Evolutionary conservation across 208 protist species (phyloP).

Genomic region (Naegleria lovaniensis): DNA sequence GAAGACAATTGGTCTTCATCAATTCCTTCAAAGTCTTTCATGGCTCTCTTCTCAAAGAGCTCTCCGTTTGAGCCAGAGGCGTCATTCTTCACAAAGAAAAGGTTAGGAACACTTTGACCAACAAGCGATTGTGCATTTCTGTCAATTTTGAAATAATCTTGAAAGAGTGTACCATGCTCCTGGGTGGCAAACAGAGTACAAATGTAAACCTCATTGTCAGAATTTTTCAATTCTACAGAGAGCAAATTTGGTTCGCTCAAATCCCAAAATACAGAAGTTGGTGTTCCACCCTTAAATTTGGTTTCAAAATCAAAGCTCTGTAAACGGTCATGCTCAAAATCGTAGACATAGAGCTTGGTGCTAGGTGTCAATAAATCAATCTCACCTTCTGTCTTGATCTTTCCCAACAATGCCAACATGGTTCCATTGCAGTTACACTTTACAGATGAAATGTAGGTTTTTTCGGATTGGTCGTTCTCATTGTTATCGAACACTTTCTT

Average conservation of each 20-base stretch:
- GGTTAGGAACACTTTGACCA: slow-evolving; percentile 78
- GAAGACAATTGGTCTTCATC: slow-evolving; percentile 52
- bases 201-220: slow-evolving; percentile 35
- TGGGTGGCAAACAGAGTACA: slow-evolving; percentile 68
- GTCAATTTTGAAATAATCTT: slow-evolving; percentile 65
- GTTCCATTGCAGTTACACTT: slow-evolving; percentile 70
- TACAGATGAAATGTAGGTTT: slow-evolving; percentile 52
- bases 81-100: slow-evolving; percentile 55
- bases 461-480: background rate
- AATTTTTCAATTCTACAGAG: slow-evolving; percentile 53
- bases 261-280: slow-evolving; percentile 40
- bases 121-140: slow-evolving; percentile 74
- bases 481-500: slow-evolving; percentile 35
- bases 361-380: background rate
- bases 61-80: slow-evolving; percentile 45
- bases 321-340: slow-evolving; percentile 32
- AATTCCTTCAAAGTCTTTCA: slow-evolving; percentile 84
- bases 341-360: slow-evolving; percentile 29
- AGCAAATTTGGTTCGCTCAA: slow-evolving; percentile 72
- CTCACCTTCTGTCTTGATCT: slow-evolving; percentile 26
- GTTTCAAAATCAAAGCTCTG: slow-evolving; percentile 27
- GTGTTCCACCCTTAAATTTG: background rate
- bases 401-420: slow-evolving; percentile 56
- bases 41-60: slow-evolving; percentile 19
- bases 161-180: slow-evolving; percentile 63